Conservation (phyloP, 2,329 filamentous ascomycete species). For the Calonectria hawksworthii region DNA sequence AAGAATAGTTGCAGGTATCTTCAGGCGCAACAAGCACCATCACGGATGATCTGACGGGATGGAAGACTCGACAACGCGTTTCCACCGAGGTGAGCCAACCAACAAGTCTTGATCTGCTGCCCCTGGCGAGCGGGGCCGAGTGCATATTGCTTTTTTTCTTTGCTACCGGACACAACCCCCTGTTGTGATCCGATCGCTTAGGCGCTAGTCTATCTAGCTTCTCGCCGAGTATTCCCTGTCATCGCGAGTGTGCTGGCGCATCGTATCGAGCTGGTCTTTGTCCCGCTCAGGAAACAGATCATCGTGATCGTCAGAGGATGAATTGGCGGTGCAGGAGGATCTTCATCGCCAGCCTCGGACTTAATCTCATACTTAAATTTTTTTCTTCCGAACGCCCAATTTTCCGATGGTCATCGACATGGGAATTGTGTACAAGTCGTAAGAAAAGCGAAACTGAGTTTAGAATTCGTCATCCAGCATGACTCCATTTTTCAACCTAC, state of each 20-base stretch:
- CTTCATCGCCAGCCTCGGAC: not conserved
- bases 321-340: not conserved
- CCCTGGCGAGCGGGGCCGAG: not conserved
- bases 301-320: not conserved
- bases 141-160: not conserved
- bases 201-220: not conserved
- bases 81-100: not conserved
- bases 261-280: not conserved
- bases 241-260: not conserved
- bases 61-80: not conserved
- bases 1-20: not conserved
- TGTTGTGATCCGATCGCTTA: not conserved
- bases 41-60: not conserved
- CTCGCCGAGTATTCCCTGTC: not conserved
- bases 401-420: not conserved
- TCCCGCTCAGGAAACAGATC: not conserved
- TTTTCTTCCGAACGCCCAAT: not conserved
- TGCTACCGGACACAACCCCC: not conserved
- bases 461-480: not conserved
- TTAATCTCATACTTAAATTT: not conserved
- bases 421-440: not conserved
- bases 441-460: not conserved
- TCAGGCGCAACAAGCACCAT: not conserved
- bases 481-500: not conserved
- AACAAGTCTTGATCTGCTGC: not conserved